phyloP scores from a whole-genome alignment of 2,329 filamentous ascomycete species.

The Ramularia endophylla region DNA sequence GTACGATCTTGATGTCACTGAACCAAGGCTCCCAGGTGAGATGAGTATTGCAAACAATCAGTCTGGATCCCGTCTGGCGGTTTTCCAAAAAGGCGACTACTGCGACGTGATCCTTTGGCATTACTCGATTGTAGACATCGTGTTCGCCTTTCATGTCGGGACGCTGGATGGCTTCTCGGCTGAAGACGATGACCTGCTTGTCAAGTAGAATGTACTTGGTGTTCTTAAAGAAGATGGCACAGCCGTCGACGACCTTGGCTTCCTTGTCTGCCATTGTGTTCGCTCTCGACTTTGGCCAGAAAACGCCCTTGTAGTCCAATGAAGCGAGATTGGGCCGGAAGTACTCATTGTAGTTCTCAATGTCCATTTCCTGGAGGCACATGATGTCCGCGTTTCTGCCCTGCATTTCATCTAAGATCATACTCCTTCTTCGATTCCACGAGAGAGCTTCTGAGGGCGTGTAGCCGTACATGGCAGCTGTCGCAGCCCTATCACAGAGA shows the following conservation, averaged over 20 bases:
- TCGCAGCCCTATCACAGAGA: constrained; percentile 89
- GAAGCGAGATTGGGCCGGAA: constrained; percentile 82
- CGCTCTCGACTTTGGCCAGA: constrained; percentile 83
- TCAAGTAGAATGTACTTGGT: constrained; percentile 92
- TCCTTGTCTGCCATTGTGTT: constrained; percentile 90
- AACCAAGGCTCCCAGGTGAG: constrained; percentile 89
- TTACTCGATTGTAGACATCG: constrained; percentile 96
- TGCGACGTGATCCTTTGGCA: constrained; percentile 97
- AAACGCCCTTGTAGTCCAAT: constrained; percentile 87
- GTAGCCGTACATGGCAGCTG: constrained; percentile 79
- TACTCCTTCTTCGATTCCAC: constrained; percentile 81
- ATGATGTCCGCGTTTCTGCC: constrained; percentile 80
- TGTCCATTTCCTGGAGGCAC: constrained; percentile 89
- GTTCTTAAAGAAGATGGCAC: constrained; percentile 93
- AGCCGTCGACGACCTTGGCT: constrained; percentile 85
- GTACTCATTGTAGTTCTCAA: constrained; percentile 84
- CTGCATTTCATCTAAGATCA: constrained; percentile 77
- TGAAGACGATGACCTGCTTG: constrained; percentile 90
- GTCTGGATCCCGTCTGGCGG: constrained; percentile 75
- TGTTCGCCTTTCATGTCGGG: constrained; percentile 97
- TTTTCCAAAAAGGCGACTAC: constrained; percentile 92
- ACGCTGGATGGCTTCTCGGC: constrained; percentile 83
- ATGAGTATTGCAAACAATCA: constrained; percentile 92
- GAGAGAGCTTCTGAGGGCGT: constrained; percentile 72
- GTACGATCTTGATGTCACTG: constrained; percentile 92